phyloP scores from a whole-genome alignment of 2,329 filamentous ascomycete genomes.

The Zopfia rhizophila region DNA sequence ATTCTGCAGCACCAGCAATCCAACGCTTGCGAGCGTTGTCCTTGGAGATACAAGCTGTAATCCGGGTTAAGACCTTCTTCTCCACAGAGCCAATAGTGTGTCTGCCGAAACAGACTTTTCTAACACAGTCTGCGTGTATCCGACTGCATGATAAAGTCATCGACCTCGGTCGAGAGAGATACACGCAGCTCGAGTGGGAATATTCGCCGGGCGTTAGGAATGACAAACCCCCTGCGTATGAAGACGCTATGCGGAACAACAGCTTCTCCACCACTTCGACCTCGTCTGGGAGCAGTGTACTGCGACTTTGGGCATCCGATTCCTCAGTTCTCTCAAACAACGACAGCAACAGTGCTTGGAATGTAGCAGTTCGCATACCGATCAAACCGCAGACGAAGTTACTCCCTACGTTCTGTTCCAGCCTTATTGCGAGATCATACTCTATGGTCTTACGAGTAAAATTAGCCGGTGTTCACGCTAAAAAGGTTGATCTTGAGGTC shows the following conservation, averaged over 20 bases:
- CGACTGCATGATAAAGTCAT: conserved; percentile 15
- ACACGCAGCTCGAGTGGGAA: conserved; percentile 14
- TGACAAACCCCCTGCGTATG: conserved; percentile 14
- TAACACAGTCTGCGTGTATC: conserved; percentile 8
- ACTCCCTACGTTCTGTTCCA: conserved; percentile 13
- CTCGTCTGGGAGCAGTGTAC: background rate
- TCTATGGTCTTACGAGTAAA: conserved; percentile 9
- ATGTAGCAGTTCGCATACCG: conserved; percentile 9
- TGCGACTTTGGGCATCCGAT: background rate
- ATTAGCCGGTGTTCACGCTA: conserved; percentile 9
- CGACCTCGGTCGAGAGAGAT: conserved; percentile 10
- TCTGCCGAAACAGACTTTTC: conserved; percentile 13
- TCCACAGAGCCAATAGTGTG: conserved; percentile 14
- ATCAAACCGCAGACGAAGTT: conserved; percentile 5
- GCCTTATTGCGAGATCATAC: conserved; percentile 10
- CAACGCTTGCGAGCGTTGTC: conserved; percentile 15
- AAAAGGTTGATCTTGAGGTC: conserved; percentile 9
- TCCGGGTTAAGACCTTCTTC: conserved; percentile 17
- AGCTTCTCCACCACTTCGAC: conserved; percentile 3
- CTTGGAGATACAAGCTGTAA: conserved; percentile 13
- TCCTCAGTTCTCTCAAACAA: background rate
- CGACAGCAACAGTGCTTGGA: conserved; percentile 7
- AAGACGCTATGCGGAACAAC: conserved; percentile 11
- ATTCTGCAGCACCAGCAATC: conserved; percentile 4
- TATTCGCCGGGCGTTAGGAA: conserved; percentile 1